Evolutionary conservation across 2,329 filamentous ascomycete species (phyloP), one percentile per base, ranked within the genome.

Genomic region (Aspergillus ochraceus): DNA sequence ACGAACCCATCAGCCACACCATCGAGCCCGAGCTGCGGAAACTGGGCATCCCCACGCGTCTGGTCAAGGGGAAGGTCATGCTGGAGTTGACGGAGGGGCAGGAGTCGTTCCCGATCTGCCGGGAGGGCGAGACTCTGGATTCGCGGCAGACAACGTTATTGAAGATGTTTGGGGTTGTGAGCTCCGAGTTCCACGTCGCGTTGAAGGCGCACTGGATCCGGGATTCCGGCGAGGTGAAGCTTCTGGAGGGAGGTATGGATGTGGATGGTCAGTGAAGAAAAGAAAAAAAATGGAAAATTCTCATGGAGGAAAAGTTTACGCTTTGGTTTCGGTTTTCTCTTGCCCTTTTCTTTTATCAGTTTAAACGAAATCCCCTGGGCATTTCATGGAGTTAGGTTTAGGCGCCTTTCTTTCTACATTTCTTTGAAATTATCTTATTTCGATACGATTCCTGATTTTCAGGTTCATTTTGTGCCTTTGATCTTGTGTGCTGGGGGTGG

Each of bases 91-190:
- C 68, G 0, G 73, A 73, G 29, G 74, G 67, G 1, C 69, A 77
- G 68, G 83, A 83, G 53, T 81, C 81, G 24, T 96, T 93, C 74
- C 84, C 84, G 10, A 87, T 99, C 53, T 98, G 94, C 80, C 88
- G 87, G 71, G 88, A 92, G 76, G 95, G 94, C 11, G 87, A 97
- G 73, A 84, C 87, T 49, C 79, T 99, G 67, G 93, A 97, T 77
- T 93, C 90, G 67, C 86, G 94, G 69, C 95, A 99, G 84, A 97
- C 95, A 59, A 89, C 92, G 65, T 80, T 99, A 72, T 78, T 99
- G 77, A 98, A 98, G 86, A 83, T 97, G 70, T 98, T 99, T 79
- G 90, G 92, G 55, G 86, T 97, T 59, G 91, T 90, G 64, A 86
- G 95, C 78, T 91, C 92, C 60, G 92, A 98, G 80, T 99, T 99